These are phyloP conservation scores for Penicillium goetzii DNA, from an alignment of 495 filamentous ascomycete species.

Conservation along the genomic window DNA sequence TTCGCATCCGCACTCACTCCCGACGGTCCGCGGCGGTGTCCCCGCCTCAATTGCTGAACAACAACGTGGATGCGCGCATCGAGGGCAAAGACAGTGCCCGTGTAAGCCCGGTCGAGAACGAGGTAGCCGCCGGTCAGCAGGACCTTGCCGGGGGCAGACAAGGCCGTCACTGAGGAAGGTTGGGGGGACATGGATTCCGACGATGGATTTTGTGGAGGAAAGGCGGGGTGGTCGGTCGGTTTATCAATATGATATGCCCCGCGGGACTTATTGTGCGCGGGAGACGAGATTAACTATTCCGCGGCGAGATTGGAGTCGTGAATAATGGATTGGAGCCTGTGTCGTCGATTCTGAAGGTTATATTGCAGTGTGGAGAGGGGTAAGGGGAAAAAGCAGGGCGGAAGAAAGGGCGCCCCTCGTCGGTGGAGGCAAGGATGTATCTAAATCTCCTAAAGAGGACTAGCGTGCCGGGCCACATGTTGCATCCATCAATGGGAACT, in stretches of 20 bases:
- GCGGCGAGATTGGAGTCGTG: background rate
- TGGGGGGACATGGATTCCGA: conserved; percentile 22
- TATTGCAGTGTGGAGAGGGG: background rate
- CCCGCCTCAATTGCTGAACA: conserved; percentile 58
- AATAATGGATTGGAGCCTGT: background rate
- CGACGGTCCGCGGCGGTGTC: conserved; percentile 35
- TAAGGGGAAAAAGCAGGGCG: background rate
- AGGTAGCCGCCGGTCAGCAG: conserved; percentile 93
- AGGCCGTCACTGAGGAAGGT: conserved; percentile 52
- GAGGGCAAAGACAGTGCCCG: conserved; percentile 90
- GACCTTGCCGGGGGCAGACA: conserved; percentile 96
- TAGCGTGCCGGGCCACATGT: conserved; percentile 20
- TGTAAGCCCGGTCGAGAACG: conserved; percentile 85
- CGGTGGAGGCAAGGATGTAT: conserved; percentile 26
- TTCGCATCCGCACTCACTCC: conserved; percentile 27
- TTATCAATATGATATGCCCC: conserved; percentile 15
- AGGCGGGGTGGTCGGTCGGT: conserved; percentile 19
- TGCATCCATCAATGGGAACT: conserved; percentile 1
- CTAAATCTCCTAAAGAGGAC: conserved; percentile 32
- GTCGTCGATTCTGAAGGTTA: background rate
- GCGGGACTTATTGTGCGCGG: conserved; percentile 6
- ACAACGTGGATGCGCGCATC: conserved; percentile 90
- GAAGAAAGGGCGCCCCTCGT: conserved; percentile 7
- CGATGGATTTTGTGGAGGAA: conserved; percentile 17
- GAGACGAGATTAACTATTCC: background rate